Conservation (phyloP, 2,329 filamentous ascomycete genomes). For the Penicillium sp. region DNA sequence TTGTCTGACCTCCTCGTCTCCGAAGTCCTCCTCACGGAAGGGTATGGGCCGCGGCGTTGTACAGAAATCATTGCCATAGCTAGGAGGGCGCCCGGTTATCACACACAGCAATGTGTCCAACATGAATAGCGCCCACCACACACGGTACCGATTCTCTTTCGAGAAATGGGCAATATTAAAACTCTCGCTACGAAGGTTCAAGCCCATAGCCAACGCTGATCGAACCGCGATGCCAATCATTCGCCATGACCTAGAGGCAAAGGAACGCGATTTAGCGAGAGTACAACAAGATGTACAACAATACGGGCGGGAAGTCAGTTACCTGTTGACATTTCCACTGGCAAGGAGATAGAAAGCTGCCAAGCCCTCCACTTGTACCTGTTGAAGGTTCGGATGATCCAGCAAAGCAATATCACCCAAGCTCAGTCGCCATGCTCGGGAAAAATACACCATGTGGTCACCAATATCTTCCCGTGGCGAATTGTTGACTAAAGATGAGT, state of each 20-base stretch:
- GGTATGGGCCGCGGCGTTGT: conserved; percentile 44
- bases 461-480: conserved; percentile 27
- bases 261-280: background rate
- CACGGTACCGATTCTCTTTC: conserved; percentile 44
- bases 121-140: conserved; percentile 47
- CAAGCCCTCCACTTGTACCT: conserved; percentile 45
- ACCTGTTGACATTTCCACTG: conserved; percentile 46
- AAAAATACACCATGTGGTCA: conserved; percentile 43
- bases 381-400: conserved; percentile 44
- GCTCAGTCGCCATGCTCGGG: conserved; percentile 43
- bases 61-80: conserved; percentile 38
- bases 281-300: background rate
- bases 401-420: conserved; percentile 37
- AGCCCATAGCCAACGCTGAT: conserved; percentile 42
- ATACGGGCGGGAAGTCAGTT: background rate
- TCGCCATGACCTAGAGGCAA: conserved; percentile 42
- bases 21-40: conserved; percentile 40
- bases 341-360: conserved; percentile 43
- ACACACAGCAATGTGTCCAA: conserved; percentile 43
- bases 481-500: conserved; percentile 32
- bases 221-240: conserved; percentile 43
- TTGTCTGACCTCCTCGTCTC: conserved; percentile 30
- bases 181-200: conserved; percentile 46
- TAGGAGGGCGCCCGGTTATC: conserved; percentile 46
- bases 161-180: conserved; percentile 34